These are phyloP conservation scores for Polychytrium aggregatum DNA, from an alignment of 192 early-diverging fungal genomes.

Conservation along the genomic window DNA sequence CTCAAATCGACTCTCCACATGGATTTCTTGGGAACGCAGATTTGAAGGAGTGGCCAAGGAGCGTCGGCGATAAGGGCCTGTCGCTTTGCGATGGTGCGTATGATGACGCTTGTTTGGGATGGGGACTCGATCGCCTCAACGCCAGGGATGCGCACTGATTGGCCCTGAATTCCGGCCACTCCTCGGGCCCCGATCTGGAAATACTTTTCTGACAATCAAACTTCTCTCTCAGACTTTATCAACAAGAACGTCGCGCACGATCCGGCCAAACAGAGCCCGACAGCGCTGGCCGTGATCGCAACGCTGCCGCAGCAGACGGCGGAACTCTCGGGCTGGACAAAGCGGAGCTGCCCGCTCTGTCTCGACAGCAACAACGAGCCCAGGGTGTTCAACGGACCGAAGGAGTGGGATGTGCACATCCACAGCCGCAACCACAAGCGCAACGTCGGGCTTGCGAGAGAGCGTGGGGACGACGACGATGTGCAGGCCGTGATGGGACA, in stretches of 20 bases:
- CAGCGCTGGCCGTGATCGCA: constrained; percentile 2
- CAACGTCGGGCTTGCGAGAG: too few species aligned
- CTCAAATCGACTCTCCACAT: too few species aligned
- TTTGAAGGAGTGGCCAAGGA: too few species aligned
- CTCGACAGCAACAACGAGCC: constrained; percentile 18
- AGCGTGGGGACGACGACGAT: too few species aligned
- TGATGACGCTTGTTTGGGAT: too few species aligned
- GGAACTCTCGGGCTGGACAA: constrained; percentile 39
- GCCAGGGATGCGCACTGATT: too few species aligned
- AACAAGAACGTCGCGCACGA: neutral
- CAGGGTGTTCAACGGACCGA: constrained; percentile 53
- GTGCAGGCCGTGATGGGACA: too few species aligned
- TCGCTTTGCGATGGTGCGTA: too few species aligned
- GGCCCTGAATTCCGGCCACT: neutral
- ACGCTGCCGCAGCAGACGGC: constrained; percentile 2
- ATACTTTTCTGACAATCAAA: neutral
- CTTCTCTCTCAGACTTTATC: neutral
- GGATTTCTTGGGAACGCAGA: too few species aligned
- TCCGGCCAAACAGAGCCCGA: neutral
- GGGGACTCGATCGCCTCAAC: too few species aligned
- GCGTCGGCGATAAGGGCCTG: too few species aligned
- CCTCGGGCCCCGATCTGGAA: neutral
- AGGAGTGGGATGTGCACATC: constrained; percentile 66
- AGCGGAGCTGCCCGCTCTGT: constrained; percentile 61
- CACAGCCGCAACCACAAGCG: constrained; percentile 56